phyloP scores from a whole-genome alignment of 2,329 filamentous ascomycete species.

The Alternaria gaisen region DNA sequence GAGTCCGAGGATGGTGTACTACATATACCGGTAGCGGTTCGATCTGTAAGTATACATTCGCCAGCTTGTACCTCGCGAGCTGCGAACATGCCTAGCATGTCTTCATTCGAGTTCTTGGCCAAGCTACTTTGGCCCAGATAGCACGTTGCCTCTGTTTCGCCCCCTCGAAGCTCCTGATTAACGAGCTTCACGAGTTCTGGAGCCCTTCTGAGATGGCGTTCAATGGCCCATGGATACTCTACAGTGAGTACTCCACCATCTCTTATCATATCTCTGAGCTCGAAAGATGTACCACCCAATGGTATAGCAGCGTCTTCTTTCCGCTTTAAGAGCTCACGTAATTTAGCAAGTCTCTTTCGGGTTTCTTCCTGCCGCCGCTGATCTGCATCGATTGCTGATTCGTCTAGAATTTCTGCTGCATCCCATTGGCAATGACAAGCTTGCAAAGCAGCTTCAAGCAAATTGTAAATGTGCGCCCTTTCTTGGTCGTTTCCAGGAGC shows the following conservation, averaged over 20 bases:
- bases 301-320: slow-evolving; percentile 19
- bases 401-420: slow-evolving; percentile 19
- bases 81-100: slow-evolving; percentile 24
- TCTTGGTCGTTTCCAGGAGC: not conserved
- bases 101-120: not conserved
- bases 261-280: slow-evolving; percentile 22
- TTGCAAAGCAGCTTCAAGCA: slow-evolving; percentile 31
- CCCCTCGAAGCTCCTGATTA: slow-evolving; percentile 1
- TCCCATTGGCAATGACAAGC: slow-evolving; percentile 35
- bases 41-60: slow-evolving; percentile 27
- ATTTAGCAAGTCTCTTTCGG: slow-evolving; percentile 4
- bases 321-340: slow-evolving; percentile 13
- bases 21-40: slow-evolving; percentile 21
- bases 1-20: slow-evolving; percentile 25
- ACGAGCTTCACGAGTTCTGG: slow-evolving; percentile 8
- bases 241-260: slow-evolving; percentile 27
- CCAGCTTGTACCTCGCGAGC: slow-evolving; percentile 7
- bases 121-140: slow-evolving; percentile 13
- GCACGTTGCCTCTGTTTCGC: slow-evolving; percentile 3
- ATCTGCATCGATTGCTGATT: not conserved
- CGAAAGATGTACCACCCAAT: slow-evolving; percentile 12
- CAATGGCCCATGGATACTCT: slow-evolving; percentile 23
- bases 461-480: slow-evolving; percentile 11
- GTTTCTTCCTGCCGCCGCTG: not conserved
- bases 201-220: slow-evolving; percentile 13